Evolutionary conservation across 805 yeast genomes (phyloP), one percentile per base, ranked within the genome.

Genomic region (Suhomyces sp.): DNA sequence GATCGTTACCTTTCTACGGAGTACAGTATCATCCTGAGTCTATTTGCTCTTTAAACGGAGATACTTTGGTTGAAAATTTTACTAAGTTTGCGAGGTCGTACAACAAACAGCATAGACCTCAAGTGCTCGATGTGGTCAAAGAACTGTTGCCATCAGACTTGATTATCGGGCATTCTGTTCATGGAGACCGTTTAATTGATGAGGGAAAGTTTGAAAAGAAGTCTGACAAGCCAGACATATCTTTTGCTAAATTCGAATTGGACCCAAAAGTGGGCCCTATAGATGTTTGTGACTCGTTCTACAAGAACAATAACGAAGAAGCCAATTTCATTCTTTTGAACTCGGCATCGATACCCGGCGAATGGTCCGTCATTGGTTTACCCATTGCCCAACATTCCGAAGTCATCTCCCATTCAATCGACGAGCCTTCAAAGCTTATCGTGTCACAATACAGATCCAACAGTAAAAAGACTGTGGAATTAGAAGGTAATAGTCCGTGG

Each of bases 21-120:
- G 97, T 94, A 2, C 99, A 94, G 63, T 96, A 92, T 63, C 99
- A 94, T 63, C 99, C 99, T 0, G 99, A 94, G 64, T 90, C 97
- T 1, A 83, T 93, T 40, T 90, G 97, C 60, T 90, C 97, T 0
- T 73, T 77, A 12, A 60, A 71, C 46, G 99, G 99, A 1, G 76
- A 64, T 2, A 61, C 66, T 9, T 66, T 94, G 49, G 67, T 92
- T 4, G 57, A 60, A 8, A 88, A 88, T 63, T 93, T 93, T 65
- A 83, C 86, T 77, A 29, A 44, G 0, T 54, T 81, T 13, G 84
- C 88, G 4, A 44, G 51, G 4, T 50, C 58, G 3, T 75, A 65
- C 65, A 76, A 78, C 51, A 29, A 27, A 7, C 23, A 46, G 10
- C 17, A 52, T 35, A 58, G 77, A 44, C 59, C 57, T 13, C 13